These are phyloP conservation scores for Dryadomyces quercus-mongolicae DNA, from an alignment of 2,329 filamentous ascomycete genomes.

Conservation along the genomic window DNA sequence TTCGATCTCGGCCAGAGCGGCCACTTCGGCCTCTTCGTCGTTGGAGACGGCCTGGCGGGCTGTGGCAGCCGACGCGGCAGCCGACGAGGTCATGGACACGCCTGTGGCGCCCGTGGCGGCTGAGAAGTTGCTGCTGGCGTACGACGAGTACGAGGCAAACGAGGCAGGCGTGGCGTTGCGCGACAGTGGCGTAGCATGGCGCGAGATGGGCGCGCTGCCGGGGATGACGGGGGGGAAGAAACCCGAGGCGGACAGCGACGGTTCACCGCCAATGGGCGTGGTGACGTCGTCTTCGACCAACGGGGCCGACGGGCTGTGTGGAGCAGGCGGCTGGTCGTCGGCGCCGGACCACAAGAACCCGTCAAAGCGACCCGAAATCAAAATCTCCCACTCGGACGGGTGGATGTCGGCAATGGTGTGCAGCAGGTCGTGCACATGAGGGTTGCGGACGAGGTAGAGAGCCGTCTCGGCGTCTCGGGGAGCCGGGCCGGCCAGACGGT, in stretches of 20 bases:
- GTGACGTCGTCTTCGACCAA: background rate
- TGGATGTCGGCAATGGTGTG: conserved; percentile 81
- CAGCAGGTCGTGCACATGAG: conserved; percentile 70
- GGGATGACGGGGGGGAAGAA: background rate
- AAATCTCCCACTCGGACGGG: conserved; percentile 89
- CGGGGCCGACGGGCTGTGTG: conserved; percentile 24
- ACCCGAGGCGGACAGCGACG: background rate
- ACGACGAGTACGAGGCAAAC: conserved; percentile 7
- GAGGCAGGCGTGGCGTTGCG: conserved; percentile 41
- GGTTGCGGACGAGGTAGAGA: conserved; percentile 76
- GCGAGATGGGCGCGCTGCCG: conserved; percentile 19
- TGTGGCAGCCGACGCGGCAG: conserved; percentile 34
- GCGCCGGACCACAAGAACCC: conserved; percentile 92
- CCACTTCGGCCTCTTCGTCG: conserved; percentile 89
- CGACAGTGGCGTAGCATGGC: conserved; percentile 24
- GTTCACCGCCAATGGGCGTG: background rate
- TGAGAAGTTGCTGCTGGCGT: background rate
- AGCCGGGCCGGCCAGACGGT: conserved; percentile 51
- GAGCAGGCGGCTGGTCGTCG: conserved; percentile 47
- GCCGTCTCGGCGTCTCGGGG: conserved; percentile 80
- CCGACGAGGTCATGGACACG: conserved; percentile 26
- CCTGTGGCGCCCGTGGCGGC: conserved; percentile 30
- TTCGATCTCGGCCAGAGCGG: conserved; percentile 80
- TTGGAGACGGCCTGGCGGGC: conserved; percentile 59
- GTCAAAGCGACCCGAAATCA: conserved; percentile 87